These are phyloP conservation scores for Globisporangium camurandrum DNA, from an alignment of 352 stramenopile genomes.

Conservation along the genomic window DNA sequence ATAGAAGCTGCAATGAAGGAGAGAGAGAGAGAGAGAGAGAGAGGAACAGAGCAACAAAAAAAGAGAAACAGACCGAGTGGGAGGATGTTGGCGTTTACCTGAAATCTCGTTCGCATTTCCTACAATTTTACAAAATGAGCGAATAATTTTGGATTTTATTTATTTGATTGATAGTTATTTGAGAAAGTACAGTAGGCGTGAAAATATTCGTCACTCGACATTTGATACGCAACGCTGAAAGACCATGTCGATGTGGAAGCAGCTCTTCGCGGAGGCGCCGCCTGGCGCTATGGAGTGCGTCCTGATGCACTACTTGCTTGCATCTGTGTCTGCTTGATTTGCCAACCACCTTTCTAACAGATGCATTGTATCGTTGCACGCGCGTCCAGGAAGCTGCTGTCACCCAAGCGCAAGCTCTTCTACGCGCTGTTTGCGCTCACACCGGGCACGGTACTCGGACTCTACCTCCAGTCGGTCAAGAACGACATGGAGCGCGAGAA, in stretches of 20 bases:
- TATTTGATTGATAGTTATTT: background rate
- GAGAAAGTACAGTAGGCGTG: background rate
- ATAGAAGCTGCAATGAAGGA: background rate
- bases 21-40: slow-evolving; percentile 1
- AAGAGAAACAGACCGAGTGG: background rate
- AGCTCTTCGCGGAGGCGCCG: slow-evolving; percentile 67
- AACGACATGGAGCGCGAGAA: slow-evolving; percentile 61
- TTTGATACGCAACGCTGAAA: too few species aligned
- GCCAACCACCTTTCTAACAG: background rate
- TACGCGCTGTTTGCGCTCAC: slow-evolving; percentile 68
- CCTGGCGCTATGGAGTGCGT: slow-evolving; percentile 63
- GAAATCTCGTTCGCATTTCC: too few species aligned
- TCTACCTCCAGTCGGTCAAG: slow-evolving; percentile 73
- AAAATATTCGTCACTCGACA: too few species aligned
- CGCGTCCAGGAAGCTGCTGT: slow-evolving; percentile 51
- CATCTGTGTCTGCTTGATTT: background rate
- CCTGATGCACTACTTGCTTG: background rate
- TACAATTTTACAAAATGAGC: too few species aligned
- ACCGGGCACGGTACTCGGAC: slow-evolving; percentile 49
- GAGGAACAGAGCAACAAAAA: background rate
- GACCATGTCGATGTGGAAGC: slow-evolving; percentile 46
- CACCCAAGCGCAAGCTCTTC: slow-evolving; percentile 47
- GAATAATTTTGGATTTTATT: too few species aligned
- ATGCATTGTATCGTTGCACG: background rate
- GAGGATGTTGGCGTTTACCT: background rate